phyloP scores from a whole-genome alignment of 495 filamentous ascomycete species.

The Neurospora sp. region DNA sequence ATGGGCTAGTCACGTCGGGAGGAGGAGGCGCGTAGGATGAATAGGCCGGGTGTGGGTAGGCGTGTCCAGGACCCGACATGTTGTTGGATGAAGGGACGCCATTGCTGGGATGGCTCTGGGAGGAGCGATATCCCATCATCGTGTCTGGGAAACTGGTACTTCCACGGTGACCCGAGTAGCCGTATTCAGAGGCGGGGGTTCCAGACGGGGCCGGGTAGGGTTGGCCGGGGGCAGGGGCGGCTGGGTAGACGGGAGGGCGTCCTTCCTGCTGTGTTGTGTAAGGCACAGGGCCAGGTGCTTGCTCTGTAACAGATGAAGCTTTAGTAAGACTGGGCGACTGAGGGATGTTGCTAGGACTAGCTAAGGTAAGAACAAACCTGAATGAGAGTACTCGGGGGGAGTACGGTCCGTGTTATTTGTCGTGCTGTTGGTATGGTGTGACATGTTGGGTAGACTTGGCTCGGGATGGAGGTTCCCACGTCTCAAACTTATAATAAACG shows the following conservation, averaged over 20 bases:
- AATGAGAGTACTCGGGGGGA: constrained; percentile 89
- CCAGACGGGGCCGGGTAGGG: constrained; percentile 39
- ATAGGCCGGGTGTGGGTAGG: constrained; percentile 28
- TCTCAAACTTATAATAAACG: not conserved
- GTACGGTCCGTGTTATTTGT: constrained; percentile 58
- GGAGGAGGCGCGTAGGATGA: constrained; percentile 73
- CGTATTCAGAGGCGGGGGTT: constrained; percentile 57
- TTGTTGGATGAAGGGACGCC: not conserved
- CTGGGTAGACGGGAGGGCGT: constrained; percentile 56
- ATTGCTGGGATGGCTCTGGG: not conserved
- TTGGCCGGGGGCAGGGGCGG: constrained; percentile 52
- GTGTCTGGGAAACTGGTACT: constrained; percentile 48
- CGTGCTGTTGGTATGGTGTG: constrained; percentile 1
- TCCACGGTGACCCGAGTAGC: constrained; percentile 13
- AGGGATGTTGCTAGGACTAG: constrained; percentile 33
- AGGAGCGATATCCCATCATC: not conserved
- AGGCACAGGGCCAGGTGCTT: constrained; percentile 64
- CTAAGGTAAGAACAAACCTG: constrained; percentile 91
- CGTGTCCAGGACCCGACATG: not conserved
- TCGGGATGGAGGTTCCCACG: not conserved
- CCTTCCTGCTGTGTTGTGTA: constrained; percentile 67
- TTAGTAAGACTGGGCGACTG: constrained; percentile 56
- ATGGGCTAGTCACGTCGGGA: constrained; percentile 72
- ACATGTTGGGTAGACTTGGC: not conserved
- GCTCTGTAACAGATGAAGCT: constrained; percentile 66